phyloP scores from a whole-genome alignment of 163 green algal species.

The Prototheca cutis region DNA sequence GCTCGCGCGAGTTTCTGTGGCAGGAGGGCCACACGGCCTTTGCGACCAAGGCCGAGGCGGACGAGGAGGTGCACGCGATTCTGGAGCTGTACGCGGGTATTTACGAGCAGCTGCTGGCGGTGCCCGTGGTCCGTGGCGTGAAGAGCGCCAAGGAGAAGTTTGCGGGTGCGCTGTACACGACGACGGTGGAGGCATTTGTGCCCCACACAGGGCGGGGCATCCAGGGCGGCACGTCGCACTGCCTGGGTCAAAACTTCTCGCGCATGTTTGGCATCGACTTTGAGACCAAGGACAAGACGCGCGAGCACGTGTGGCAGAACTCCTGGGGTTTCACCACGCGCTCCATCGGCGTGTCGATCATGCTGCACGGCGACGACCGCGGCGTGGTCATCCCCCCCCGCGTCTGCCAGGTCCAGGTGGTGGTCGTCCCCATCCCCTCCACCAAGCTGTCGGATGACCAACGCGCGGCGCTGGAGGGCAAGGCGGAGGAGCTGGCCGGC shows the following conservation, averaged over 20 bases:
- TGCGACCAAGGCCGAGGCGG: slow-evolving; percentile 77
- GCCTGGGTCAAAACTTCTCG: slow-evolving; percentile 97
- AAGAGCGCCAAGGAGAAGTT: slow-evolving; percentile 98
- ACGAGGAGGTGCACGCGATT: slow-evolving; percentile 78
- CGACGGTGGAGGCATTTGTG: slow-evolving; percentile 92
- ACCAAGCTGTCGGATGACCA: slow-evolving; percentile 44
- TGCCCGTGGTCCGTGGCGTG: slow-evolving; percentile 81
- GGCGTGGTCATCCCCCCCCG: slow-evolving; percentile 88
- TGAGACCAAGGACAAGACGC: slow-evolving; percentile 61
- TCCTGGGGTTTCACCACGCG: slow-evolving; percentile 93
- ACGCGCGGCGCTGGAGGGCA: slow-evolving; percentile 8
- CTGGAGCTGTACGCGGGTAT: slow-evolving; percentile 77
- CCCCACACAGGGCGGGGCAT: slow-evolving; percentile 84
- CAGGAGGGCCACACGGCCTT: slow-evolving; percentile 97
- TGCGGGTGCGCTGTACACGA: slow-evolving; percentile 90
- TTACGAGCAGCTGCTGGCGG: slow-evolving; percentile 91
- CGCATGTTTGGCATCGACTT: slow-evolving; percentile 45
- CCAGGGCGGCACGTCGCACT: slow-evolving; percentile 88
- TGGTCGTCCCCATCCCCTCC: slow-evolving; percentile 92
- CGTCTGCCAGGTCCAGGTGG: slow-evolving; percentile 65
- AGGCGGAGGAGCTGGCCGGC: slow-evolving; percentile 25
- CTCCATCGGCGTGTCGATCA: slow-evolving; percentile 94
- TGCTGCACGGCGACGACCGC: slow-evolving; percentile 96
- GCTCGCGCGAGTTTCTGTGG: slow-evolving; percentile 83
- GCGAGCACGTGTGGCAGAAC: slow-evolving; percentile 88